Base-by-base conservation (phyloP, 768 basidiomycete genomes). In the Panus rudis region DNA sequence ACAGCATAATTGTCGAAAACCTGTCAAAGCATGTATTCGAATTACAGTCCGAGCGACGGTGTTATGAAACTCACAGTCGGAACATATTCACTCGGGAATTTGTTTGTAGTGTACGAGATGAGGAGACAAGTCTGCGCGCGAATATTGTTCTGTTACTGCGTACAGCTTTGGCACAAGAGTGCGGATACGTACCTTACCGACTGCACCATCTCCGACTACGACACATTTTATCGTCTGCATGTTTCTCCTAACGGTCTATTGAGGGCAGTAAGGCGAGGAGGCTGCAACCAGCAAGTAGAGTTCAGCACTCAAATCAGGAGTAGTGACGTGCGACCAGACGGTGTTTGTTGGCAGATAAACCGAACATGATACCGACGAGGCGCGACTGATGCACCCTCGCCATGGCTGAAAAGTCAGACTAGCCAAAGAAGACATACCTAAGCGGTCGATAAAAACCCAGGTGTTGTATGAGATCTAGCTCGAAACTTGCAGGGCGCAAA, bases 161-260 rank as follows among this genome's bases (percentile, higher is more conserved):
- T 13, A 22, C 20, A 27, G 34, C 30, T 14, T 10, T 8, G 32
- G 16, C 8, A 11, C 10, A 16, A 24, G 38, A 35, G 25, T 11
- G 13, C 48, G 50, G 50, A 68, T n/a, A n/a, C 85, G 55, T 60
- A 92, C 92, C 84, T 96, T 96, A 71, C 92, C 92, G 53, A 94
- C 92, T 57, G 92, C 92, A 83, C 92, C 92, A 73, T 94, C 92
- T 60, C 92, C 92, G 52, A 94, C 92, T 44, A 92, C 92, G 61
- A 94, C 92, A 67, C 92, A 93, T 70, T 96, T 94, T 64, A 94
- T 96, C 43, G 92, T 96, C 63, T 96, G 92, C 92, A 94, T 94
- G 49, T 45, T 45, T 52, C 48, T 48, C 50, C 49, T 21, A 42
- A 26, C 42, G 46, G 39, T 54, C 56, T 59, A 57, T 24, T 16